A percentile compares a stretch with the other conserved stretches of the same genome.
Evolutionary conservation across 2,329 filamentous ascomycete species (phyloP).

Genomic region (Fragosphaeria purpurea): DNA sequence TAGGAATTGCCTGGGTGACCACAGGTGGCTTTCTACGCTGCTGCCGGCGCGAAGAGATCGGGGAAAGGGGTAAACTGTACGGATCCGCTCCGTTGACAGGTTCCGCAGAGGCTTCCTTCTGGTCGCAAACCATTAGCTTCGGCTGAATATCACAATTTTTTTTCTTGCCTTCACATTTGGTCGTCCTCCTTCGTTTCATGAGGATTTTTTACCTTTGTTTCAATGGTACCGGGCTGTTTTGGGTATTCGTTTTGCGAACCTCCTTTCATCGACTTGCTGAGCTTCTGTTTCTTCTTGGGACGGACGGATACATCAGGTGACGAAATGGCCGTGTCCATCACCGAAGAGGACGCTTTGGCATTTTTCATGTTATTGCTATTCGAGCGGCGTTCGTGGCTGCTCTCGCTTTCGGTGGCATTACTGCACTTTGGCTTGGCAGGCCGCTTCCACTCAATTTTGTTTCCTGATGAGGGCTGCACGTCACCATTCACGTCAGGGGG

Average conservation of each 20-base stretch:
- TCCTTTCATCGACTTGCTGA: constrained; percentile 8
- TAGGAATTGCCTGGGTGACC: not conserved
- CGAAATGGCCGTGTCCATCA: constrained; percentile 1
- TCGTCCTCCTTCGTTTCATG: not conserved
- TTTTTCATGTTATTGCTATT: not conserved
- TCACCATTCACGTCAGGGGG: too few relatives aligned
- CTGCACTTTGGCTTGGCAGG: not conserved
- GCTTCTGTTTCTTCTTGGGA: constrained; percentile 1
- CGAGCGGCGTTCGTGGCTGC: too few relatives aligned
- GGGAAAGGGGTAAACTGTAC: constrained; percentile 7
- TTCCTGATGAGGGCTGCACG: not conserved
- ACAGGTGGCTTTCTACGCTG: not conserved
- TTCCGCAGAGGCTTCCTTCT: not conserved
- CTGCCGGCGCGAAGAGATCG: not conserved
- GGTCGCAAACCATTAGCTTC: too few relatives aligned
- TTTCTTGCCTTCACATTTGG: not conserved
- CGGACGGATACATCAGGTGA: not conserved
- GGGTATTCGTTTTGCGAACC: constrained; percentile 4
- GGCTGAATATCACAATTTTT: too few relatives aligned
- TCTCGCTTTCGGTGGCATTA: too few relatives aligned
- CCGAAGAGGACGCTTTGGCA: not conserved
- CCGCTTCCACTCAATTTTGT: not conserved
- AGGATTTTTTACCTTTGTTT: not conserved
- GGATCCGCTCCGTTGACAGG: constrained; percentile 1
- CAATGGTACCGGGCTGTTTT: too few relatives aligned